Conservation (phyloP, 2,329 filamentous ascomycete genomes). For the Calonectria montana region DNA sequence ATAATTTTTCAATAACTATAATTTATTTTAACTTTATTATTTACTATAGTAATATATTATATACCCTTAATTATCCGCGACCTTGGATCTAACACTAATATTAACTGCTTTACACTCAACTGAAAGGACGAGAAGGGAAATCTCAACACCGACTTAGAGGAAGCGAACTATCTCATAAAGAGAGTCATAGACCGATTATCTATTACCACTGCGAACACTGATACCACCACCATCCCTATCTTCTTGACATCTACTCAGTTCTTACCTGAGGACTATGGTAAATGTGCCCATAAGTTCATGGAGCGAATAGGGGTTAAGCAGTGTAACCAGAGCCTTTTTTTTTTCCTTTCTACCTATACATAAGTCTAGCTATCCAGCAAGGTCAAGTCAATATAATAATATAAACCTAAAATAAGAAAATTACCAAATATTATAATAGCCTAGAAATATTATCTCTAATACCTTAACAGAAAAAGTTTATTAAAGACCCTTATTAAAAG, state of each 20-base stretch:
- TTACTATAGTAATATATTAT: no score
- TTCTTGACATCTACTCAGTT: slow-evolving; percentile 60
- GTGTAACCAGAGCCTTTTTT: no score
- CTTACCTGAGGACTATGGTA: slow-evolving; percentile 51
- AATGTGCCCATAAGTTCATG: slow-evolving; percentile 55
- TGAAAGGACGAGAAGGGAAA: slow-evolving; percentile 52
- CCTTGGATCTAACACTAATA: slow-evolving; percentile 59
- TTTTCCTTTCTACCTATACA: no score
- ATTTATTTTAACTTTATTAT: no score
- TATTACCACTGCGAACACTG: slow-evolving; percentile 52
- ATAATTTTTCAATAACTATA: no score
- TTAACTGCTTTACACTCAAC: slow-evolving; percentile 59
- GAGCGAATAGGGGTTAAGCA: slow-evolving; percentile 49
- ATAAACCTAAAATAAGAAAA: no score
- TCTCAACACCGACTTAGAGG: slow-evolving; percentile 57
- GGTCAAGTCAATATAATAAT: no score
- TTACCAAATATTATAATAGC: no score
- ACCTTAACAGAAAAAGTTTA: no score
- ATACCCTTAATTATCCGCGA: slow-evolving; percentile 54
- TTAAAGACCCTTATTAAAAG: no score
- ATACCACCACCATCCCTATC: slow-evolving; percentile 54
- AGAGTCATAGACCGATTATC: slow-evolving; percentile 55
- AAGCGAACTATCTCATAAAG: slow-evolving; percentile 61
- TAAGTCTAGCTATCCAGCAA: no score
- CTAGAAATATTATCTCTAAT: no score